These are phyloP conservation scores for Candida awuae DNA, from an alignment of 805 yeast genomes.

Conservation along the genomic window DNA sequence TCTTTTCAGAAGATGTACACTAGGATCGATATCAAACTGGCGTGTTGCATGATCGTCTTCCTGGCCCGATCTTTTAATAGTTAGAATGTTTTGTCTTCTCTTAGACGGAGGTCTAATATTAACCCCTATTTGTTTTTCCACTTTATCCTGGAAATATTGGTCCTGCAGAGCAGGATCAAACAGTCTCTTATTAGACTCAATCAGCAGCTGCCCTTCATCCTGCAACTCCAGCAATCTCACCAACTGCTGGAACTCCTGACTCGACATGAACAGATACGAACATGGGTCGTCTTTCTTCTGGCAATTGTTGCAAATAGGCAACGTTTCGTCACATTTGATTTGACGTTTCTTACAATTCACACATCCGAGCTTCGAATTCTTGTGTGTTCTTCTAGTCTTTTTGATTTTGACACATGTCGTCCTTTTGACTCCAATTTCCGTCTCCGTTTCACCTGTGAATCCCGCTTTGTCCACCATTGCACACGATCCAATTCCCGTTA, in stretches of 20 bases:
- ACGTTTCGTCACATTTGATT: conserved; percentile 28
- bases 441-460: too few species aligned
- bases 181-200: background rate
- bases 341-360: conserved; percentile 32
- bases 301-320: conserved; percentile 23
- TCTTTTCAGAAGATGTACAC: too few species aligned
- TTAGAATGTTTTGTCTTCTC: background rate
- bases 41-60: background rate
- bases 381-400: conserved; percentile 16
- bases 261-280: conserved; percentile 10
- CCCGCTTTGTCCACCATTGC: too few species aligned
- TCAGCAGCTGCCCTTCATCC: background rate
- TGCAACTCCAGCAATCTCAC: background rate
- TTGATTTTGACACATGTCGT: background rate
- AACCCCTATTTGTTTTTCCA: background rate
- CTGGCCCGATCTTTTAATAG: background rate
- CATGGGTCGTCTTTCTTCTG: conserved; percentile 1
- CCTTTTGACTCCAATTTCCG: background rate
- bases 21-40: too few species aligned
- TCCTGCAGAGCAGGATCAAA: background rate
- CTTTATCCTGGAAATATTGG: background rate
- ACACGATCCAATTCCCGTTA: too few species aligned
- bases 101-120: background rate
- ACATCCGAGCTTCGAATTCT: conserved; percentile 33
- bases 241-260: background rate